These are phyloP conservation scores for Barnettozyma sucrosica DNA, from an alignment of 805 yeast species.

Conservation along the genomic window DNA sequence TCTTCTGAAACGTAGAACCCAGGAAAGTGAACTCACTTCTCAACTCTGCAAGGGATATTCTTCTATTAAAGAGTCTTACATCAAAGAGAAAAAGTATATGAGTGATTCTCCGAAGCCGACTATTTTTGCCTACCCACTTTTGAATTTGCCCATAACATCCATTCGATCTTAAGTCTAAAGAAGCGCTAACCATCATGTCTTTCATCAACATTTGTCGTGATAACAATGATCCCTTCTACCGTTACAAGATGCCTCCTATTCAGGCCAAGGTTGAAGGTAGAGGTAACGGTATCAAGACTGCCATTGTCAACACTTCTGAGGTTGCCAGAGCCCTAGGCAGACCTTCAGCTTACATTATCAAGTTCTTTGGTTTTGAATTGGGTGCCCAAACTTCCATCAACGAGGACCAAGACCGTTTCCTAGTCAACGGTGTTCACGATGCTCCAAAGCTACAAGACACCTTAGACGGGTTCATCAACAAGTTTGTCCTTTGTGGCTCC, in stretches of 20 bases:
- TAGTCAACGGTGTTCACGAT: constrained; percentile 94
- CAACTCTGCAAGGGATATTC: not conserved
- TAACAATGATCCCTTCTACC: constrained; percentile 96
- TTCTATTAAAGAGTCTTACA: not conserved
- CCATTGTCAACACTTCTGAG: constrained; percentile 81
- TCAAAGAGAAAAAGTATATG: constrained; percentile 6
- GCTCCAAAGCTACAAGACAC: constrained; percentile 86
- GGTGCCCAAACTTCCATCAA: constrained; percentile 92
- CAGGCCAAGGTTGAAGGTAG: constrained; percentile 97
- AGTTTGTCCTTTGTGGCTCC: constrained; percentile 87
- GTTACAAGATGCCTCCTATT: constrained; percentile 98
- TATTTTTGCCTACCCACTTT: not conserved
- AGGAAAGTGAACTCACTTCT: not conserved
- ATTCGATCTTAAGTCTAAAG: constrained; percentile 3
- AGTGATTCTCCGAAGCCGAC: constrained; percentile 3
- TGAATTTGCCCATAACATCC: constrained; percentile 5
- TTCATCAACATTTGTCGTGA: constrained; percentile 92
- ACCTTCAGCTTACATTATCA: constrained; percentile 87
- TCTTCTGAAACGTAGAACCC: not conserved
- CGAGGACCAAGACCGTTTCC: constrained; percentile 76
- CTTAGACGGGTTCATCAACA: constrained; percentile 88
- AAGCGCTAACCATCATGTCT: constrained; percentile 48
- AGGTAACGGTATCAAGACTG: constrained; percentile 98
- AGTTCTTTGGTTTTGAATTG: constrained; percentile 92
- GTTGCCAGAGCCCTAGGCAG: constrained; percentile 93